Evolutionary conservation across 2,329 filamentous ascomycete species (phyloP), one percentile per base, ranked within the genome.

Genomic region (Diaporthe eres): DNA sequence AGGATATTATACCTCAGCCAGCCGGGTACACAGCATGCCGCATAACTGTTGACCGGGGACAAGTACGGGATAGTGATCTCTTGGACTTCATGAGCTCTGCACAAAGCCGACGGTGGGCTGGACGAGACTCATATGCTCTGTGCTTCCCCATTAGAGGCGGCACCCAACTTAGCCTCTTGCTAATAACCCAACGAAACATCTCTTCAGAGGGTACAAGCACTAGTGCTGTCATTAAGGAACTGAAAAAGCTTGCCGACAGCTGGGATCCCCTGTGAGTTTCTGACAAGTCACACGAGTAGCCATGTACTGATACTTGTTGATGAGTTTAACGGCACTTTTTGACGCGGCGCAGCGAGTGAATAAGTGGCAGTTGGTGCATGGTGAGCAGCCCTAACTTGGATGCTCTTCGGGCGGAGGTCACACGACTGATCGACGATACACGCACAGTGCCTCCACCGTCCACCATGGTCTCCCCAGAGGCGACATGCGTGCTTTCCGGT

Each of bases 181-280:
- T 68, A 3, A 51, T 51, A 8, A 25, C 22, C 3, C 47, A 2
- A 25, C n/a, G 9, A 17, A 37, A 10, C 1, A 17, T 51, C 22
- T 51, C 28, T 67, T 25, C 61, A 37, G 61, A 28, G 42, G n/a
- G 13, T 17, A 6, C 25, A 4, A n/a, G 19, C 61, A 34, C 10
- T 6, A 17, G 19, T 25, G 5, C 6, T 37, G 31, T 15, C 22
- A 22, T 51, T 6, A 44, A 37, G 31, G 44, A 68, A n/a, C 31
- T 51, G 22, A 51, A 53, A n/a, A 39, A 37, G 31, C 63, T 68
- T 68, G 12, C 63, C 10, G 47, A 22, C 22, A 25, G 22, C 47
- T 53, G 47, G 63, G 47, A 68, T 22, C 63, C 63, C 8, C 22
- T 53, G 63, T 68, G 31, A 68, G 63, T 68, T 28, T 5, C 15